Evolutionary conservation across 1,139 yeast genomes (phyloP).

Genomic region (Sugiyamaella japonica): DNA sequence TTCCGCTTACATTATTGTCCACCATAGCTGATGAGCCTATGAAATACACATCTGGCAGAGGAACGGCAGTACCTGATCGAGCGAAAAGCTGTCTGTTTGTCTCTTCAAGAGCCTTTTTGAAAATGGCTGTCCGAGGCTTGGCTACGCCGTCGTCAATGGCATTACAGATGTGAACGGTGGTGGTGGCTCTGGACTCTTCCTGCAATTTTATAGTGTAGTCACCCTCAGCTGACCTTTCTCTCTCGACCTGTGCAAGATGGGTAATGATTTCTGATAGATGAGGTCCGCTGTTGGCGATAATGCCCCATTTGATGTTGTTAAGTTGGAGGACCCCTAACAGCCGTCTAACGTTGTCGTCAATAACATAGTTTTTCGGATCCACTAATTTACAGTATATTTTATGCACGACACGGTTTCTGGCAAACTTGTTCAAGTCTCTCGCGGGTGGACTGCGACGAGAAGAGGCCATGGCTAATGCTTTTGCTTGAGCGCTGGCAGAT

Average conservation of each 20-base stretch:
- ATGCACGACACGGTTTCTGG: background rate
- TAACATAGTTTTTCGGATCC: constrained; percentile 26
- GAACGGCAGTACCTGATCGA: background rate
- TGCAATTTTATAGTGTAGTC: constrained; percentile 3
- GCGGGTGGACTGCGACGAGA: background rate
- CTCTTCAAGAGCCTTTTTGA: constrained; percentile 17
- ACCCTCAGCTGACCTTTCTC: constrained; percentile 6
- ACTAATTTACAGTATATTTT: constrained; percentile 6
- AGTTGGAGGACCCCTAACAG: constrained; percentile 25
- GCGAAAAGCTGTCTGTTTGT: background rate
- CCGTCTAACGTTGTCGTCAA: constrained; percentile 23
- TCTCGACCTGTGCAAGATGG: constrained; percentile 8
- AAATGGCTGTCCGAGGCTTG: constrained; percentile 26
- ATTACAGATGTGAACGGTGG: constrained; percentile 23
- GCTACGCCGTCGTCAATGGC: constrained; percentile 29
- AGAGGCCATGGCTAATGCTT: background rate
- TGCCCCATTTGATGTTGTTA: constrained; percentile 33
- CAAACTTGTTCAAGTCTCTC: background rate
- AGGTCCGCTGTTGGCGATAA: constrained; percentile 36
- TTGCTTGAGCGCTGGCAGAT: background rate
- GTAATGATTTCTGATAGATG: constrained; percentile 21
- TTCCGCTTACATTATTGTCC: constrained; percentile 20
- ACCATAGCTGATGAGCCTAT: constrained; percentile 24
- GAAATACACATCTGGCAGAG: constrained; percentile 22
- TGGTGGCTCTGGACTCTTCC: background rate